Evolutionary conservation across 192 early-diverging fungal genomes (phyloP), one percentile per base, ranked within the genome.

Genomic region (Entomortierella chlamydospora): DNA sequence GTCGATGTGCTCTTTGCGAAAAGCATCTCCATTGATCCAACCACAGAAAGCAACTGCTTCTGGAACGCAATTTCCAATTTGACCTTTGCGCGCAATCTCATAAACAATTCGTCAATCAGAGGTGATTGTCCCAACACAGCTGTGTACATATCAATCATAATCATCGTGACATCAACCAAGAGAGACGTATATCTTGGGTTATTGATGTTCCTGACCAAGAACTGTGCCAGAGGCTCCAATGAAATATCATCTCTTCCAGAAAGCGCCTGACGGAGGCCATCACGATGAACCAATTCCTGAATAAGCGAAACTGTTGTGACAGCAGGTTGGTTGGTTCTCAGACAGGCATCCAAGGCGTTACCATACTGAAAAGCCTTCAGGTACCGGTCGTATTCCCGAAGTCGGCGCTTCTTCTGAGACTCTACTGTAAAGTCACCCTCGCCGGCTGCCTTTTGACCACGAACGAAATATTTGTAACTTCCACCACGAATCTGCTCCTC

Each of bases 221-320:
- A 99, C 61, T 88, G 86, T 23, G 94, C 83, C 37, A 98, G 73
- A 11, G 95, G 94, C 68, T 94, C 93, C 64, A 99, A 81, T 23
- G 91, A 87, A 51, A 91, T 85, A 68, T 99, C 97, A 69, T 97
- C 94, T 34, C 97, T 84, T 56, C 94, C 95, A 52, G 91, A 85
- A 64, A 99, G 83, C 11, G 97, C 96, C 10, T 81, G 73, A 47
- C 73, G 84, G 28, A 99, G 85, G 18, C 88, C 95, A 49, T 94
- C 93, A 61, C 95, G 91, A 64, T 96, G 91, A 47, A 96, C 86
- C 30, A 99, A 86, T 82, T 99, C 97, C 71, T 97, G 93, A 55
- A 98, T 77, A 71, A 99, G 64, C 61, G 92, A 88, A 25, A 93
- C 88, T 1, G 94, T 87, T 1, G 94, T 86, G 50, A 91, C 61